A percentile compares a stretch with the other conserved stretches of the same genome.
These are phyloP conservation scores for Obba rivulosa DNA, from an alignment of 768 basidiomycete species.

Conservation along the genomic window DNA sequence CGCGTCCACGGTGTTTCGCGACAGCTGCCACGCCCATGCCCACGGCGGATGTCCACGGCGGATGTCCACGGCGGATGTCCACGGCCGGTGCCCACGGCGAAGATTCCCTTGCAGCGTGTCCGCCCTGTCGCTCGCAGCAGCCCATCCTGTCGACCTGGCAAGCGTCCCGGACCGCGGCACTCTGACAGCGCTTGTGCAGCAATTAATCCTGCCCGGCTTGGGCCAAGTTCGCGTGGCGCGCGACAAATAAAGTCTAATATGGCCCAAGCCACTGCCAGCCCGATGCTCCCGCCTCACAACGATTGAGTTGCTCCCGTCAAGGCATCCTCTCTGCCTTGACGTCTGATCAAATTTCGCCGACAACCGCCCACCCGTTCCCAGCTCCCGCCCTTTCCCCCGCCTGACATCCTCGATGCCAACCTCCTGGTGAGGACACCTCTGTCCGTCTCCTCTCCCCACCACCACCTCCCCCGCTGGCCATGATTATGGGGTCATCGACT, in stretches of 20 bases:
- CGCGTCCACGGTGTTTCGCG: no score
- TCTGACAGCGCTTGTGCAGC: no score
- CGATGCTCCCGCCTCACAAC: not conserved
- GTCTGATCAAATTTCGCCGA: slow-evolving; percentile 4
- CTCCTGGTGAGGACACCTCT: slow-evolving; percentile 9
- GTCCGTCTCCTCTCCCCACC: not conserved
- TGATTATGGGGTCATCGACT: slow-evolving; percentile 1
- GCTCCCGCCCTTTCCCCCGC: not conserved
- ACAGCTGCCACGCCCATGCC: no score
- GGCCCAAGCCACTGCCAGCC: not conserved
- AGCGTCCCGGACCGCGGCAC: no score
- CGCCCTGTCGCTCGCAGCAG: no score
- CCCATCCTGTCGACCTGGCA: no score
- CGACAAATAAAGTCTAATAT: slow-evolving; percentile 6
- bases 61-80: no score
- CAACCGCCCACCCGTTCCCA: not conserved
- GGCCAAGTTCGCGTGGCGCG: slow-evolving; percentile 3
- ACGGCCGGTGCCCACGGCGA: no score
- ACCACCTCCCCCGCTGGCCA: slow-evolving; percentile 1
- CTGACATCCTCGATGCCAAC: slow-evolving; percentile 1
- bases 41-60: no score
- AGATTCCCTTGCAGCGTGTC: no score
- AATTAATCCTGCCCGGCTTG: not conserved
- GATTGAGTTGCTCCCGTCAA: not conserved
- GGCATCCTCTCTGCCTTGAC: not conserved